phyloP scores from a whole-genome alignment of 164 flowering plant genomes.

The Sedum album region DNA sequence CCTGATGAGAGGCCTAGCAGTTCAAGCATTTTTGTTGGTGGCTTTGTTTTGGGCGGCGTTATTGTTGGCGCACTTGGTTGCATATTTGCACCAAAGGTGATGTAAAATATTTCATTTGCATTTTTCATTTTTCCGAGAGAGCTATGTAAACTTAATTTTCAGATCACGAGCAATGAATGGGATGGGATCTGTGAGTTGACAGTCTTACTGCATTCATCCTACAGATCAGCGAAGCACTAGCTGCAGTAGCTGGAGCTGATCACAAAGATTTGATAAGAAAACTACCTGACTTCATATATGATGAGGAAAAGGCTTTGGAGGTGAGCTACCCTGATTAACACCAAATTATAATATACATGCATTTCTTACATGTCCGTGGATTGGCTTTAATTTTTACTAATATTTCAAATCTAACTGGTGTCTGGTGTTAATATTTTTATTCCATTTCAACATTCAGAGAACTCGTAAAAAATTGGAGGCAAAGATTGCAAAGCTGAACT shows the following conservation, averaged over 20 bases:
- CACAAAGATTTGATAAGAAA: constrained; percentile 80
- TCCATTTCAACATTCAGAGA: constrained; percentile 39
- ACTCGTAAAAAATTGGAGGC: constrained; percentile 55
- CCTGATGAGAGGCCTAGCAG: constrained; percentile 51
- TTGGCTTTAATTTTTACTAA: background rate
- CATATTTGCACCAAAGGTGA: constrained; percentile 90
- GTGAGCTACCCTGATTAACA: constrained; percentile 25
- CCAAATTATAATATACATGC: background rate
- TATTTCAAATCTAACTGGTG: background rate
- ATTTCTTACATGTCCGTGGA: background rate
- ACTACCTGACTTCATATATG: constrained; percentile 81
- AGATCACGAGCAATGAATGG: background rate
- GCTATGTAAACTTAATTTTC: background rate
- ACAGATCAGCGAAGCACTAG: constrained; percentile 82
- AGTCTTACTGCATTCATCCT: background rate
- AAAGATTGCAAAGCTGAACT: constrained; percentile 78
- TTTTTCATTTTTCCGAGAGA: background rate
- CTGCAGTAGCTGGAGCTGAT: constrained; percentile 48
- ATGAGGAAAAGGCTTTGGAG: constrained; percentile 95
- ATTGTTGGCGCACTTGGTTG: constrained; percentile 81
- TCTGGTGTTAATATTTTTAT: background rate
- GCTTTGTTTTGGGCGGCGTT: constrained; percentile 89
- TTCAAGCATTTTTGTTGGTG: constrained; percentile 70
- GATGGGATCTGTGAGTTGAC: background rate
- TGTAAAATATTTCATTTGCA: background rate